Percentiles rank a stretch among this genome's conserved stretches.
These are phyloP conservation scores for Neobulgaria alba DNA, from an alignment of 2,329 filamentous ascomycete genomes.

Conservation along the genomic window DNA sequence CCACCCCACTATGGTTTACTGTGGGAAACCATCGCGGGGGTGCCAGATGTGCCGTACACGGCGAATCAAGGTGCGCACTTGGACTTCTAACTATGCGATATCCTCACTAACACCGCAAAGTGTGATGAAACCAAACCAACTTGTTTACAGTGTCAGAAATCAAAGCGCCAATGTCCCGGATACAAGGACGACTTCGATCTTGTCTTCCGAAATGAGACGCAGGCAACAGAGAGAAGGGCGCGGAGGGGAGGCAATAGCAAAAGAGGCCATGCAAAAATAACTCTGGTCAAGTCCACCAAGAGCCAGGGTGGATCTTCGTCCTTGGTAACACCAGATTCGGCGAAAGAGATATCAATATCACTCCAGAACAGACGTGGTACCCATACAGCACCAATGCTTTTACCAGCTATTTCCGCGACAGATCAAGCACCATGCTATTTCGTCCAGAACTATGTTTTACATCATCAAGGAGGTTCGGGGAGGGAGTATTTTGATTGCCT, in stretches of 20 bases:
- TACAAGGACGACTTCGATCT: conserved; percentile 66
- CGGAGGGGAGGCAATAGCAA: conserved; percentile 44
- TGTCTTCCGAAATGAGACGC: conserved; percentile 64
- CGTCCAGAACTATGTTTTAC: conserved; percentile 50
- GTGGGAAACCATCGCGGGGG: conserved; percentile 56
- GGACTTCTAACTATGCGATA: conserved; percentile 3
- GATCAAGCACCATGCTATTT: conserved; percentile 52
- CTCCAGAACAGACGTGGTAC: too few species aligned
- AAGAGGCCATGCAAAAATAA: conserved; percentile 30
- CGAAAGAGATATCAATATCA: conserved; percentile 2
- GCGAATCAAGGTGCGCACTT: conserved; percentile 54
- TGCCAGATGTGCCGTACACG: conserved; percentile 68
- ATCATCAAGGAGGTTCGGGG: too few species aligned
- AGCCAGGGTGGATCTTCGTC: conserved; percentile 6
- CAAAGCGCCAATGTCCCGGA: conserved; percentile 53
- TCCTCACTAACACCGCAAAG: too few species aligned
- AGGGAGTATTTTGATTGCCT: conserved; percentile 52
- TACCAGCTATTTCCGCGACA: conserved; percentile 41
- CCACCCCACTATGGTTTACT: conserved; percentile 56
- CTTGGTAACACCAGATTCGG: conserved; percentile 8
- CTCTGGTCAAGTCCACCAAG: too few species aligned
- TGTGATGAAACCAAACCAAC: conserved; percentile 60
- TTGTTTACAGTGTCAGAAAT: conserved; percentile 57
- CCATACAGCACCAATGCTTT: conserved; percentile 28
- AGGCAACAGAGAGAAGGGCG: conserved; percentile 55